A percentile compares a stretch with the other conserved stretches of the same genome.
These are phyloP conservation scores for Fomitopsis palustris DNA, from an alignment of 1,284 basidiomycete genomes.

Conservation along the genomic window DNA sequence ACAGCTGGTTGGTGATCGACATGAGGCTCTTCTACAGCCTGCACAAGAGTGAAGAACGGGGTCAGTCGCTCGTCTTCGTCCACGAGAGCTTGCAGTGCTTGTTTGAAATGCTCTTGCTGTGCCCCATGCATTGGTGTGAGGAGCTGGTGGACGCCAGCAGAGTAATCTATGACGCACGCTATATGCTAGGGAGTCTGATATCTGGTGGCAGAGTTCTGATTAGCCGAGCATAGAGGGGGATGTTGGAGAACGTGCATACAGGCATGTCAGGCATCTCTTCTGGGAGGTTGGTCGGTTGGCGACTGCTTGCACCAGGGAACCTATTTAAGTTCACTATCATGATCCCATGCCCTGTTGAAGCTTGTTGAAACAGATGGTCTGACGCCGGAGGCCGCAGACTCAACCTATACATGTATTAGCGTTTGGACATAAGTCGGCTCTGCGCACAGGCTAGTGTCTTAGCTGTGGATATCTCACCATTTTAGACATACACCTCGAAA, in stretches of 20 bases:
- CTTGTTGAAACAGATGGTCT: not conserved
- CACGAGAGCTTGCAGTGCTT: not conserved
- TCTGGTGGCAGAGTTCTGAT: not conserved
- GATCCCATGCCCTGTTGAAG: not conserved
- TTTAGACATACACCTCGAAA: too few relatives aligned
- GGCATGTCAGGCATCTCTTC: too few relatives aligned
- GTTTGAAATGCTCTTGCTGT: not conserved
- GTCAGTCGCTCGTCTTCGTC: not conserved
- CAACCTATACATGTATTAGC: not conserved
- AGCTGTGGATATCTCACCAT: too few relatives aligned
- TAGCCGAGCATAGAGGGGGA: too few relatives aligned
- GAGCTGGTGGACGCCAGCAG: not conserved
- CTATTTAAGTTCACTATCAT: not conserved
- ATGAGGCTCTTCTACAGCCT: not conserved
- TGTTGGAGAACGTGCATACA: too few relatives aligned
- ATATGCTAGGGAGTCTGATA: not conserved
- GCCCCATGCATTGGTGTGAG: not conserved
- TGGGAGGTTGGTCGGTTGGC: too few relatives aligned
- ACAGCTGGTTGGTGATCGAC: not conserved
- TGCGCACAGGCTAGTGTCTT: too few relatives aligned
- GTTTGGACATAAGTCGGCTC: too few relatives aligned
- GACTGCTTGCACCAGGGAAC: too few relatives aligned
- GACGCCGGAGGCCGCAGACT: not conserved
- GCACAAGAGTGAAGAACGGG: not conserved
- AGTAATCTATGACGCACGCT: not conserved